Evolutionary conservation across 1,284 basidiomycete species (phyloP).

Genomic region (Marasmius oreades): DNA sequence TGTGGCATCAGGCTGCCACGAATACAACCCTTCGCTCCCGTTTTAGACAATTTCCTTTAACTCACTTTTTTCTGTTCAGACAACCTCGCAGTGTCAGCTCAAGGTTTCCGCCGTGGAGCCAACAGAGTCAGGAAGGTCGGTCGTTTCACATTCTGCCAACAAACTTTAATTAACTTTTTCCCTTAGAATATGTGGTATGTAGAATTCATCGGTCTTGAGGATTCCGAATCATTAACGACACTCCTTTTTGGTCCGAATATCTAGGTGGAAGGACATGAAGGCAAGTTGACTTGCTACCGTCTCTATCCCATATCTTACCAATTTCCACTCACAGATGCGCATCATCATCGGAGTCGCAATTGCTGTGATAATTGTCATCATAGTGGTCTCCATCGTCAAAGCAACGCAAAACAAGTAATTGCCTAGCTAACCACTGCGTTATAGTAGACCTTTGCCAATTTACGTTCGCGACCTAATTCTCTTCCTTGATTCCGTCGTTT

Average conservation of each 20-base stretch:
- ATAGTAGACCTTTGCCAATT: not conserved
- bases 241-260: constrained; percentile 8
- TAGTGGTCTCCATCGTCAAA: constrained; percentile 90
- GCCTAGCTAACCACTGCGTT: not conserved
- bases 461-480: not conserved
- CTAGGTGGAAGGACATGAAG: constrained; percentile 98
- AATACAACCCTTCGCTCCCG: too few species aligned
- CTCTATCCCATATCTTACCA: constrained; percentile 9
- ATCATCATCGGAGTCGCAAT: constrained; percentile 87
- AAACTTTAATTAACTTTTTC: not conserved
- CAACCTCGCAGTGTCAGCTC: constrained; percentile 96
- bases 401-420: constrained; percentile 46
- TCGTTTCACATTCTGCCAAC: not conserved
- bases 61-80: constrained; percentile 49
- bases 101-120: constrained; percentile 96
- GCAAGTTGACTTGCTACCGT: constrained; percentile 33
- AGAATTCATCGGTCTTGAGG: constrained; percentile 15
- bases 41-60: too few species aligned
- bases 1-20: not conserved
- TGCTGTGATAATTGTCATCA: constrained; percentile 87
- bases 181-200: constrained; percentile 80
- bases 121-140: constrained; percentile 88
- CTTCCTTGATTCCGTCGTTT: not conserved
- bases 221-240: constrained; percentile 8
- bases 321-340: constrained; percentile 63